Evolutionary conservation across 2,329 filamentous ascomycete genomes (phyloP).

Genomic region (Exophiala sideris): DNA sequence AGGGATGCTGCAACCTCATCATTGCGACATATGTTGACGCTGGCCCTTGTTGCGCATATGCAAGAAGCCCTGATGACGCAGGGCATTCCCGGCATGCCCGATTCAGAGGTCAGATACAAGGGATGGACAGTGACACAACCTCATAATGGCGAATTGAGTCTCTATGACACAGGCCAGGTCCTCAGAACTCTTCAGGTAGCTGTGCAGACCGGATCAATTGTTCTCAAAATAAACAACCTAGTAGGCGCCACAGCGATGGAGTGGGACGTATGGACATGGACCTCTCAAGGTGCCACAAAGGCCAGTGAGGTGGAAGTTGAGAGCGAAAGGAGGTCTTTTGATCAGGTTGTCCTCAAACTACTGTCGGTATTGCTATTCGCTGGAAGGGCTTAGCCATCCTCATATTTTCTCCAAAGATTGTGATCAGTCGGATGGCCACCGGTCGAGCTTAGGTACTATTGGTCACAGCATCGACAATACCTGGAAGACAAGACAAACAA

Average conservation of each 20-base stretch:
- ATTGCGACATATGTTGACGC: slow-evolving; percentile 8
- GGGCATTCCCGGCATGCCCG: background rate
- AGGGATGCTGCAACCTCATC: slow-evolving; percentile 9
- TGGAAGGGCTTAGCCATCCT: no score
- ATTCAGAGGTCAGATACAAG: background rate
- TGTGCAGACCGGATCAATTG: slow-evolving; percentile 11
- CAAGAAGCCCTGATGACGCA: slow-evolving; percentile 1
- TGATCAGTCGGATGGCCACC: no score
- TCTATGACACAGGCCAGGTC: slow-evolving; percentile 10
- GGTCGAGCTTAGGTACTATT: no score
- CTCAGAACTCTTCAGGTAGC: slow-evolving; percentile 14
- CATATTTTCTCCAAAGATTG: no score
- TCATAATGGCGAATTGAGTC: slow-evolving; percentile 17
- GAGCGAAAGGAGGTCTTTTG: no score
- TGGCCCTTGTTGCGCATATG: slow-evolving; percentile 14
- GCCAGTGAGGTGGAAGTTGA: slow-evolving; percentile 4
- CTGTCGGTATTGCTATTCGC: no score
- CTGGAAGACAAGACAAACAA: no score
- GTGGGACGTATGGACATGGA: slow-evolving; percentile 18
- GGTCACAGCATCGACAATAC: no score
- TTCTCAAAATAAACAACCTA: background rate
- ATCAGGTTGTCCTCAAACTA: no score
- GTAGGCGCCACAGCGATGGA: background rate
- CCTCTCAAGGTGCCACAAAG: slow-evolving; percentile 5
- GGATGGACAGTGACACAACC: slow-evolving; percentile 10